Evolutionary conservation across 371 early-diverging fungal genomes (phyloP).

Genomic region (Quaeritorhiza haematococci): DNA sequence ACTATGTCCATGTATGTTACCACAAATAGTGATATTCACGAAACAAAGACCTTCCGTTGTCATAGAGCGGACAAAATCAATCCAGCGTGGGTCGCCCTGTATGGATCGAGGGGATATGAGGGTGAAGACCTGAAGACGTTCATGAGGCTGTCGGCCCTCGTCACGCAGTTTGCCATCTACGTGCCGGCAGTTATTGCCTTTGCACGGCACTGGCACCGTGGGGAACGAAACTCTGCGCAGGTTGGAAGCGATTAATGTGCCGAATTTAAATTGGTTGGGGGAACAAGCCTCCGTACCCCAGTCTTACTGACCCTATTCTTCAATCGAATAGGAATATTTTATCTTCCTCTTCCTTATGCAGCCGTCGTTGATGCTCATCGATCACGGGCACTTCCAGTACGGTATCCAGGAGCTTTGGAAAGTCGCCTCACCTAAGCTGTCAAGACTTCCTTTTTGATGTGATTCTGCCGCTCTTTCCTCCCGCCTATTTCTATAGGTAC

Average conservation of each 20-base stretch:
- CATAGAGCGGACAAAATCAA: slow-evolving; percentile 67
- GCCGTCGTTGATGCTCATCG: slow-evolving; percentile 83
- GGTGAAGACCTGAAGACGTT: slow-evolving; percentile 66
- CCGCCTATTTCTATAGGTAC: slow-evolving; percentile 51
- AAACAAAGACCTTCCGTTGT: neutral
- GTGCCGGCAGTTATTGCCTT: slow-evolving; percentile 67
- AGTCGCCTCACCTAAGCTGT: too few species aligned
- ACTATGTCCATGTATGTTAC: too few species aligned
- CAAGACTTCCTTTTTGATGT: neutral
- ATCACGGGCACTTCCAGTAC: slow-evolving; percentile 94
- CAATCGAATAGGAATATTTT: slow-evolving; percentile 13
- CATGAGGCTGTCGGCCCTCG: slow-evolving; percentile 81
- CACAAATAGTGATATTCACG: neutral
- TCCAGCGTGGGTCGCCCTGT: slow-evolving; percentile 80
- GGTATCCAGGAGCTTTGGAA: slow-evolving; percentile 1
- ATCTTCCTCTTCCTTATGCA: slow-evolving; percentile 63
- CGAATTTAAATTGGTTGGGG: neutral
- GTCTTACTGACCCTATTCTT: neutral
- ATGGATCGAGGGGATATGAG: slow-evolving; percentile 80
- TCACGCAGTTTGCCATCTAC: slow-evolving; percentile 71
- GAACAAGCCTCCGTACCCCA: neutral
- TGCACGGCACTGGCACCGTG: slow-evolving; percentile 7
- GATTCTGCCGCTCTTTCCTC: neutral
- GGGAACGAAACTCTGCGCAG: neutral
- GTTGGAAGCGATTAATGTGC: neutral